Evolutionary conservation across 2,329 filamentous ascomycete species (phyloP).

Genomic region (Arthrinium phaeospermum): DNA sequence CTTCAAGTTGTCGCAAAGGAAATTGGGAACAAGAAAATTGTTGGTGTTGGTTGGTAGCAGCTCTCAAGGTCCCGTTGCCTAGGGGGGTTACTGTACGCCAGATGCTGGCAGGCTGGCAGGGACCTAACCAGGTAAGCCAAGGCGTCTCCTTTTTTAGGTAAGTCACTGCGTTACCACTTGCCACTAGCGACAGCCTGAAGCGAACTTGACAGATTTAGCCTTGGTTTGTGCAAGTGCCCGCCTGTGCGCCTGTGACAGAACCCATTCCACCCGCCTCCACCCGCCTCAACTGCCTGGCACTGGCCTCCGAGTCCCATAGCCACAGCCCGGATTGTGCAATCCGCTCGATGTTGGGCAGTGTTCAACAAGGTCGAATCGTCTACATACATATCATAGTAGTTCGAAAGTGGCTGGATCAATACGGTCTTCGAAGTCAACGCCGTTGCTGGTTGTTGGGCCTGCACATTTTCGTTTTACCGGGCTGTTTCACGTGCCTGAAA

Average conservation of each 20-base stretch:
- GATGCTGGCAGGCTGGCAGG: slow-evolving; percentile 2
- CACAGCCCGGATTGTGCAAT: neutral
- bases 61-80: neutral
- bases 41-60: neutral
- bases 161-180: neutral
- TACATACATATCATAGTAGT: neutral
- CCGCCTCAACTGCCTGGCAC: neutral
- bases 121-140: slow-evolving; percentile 4
- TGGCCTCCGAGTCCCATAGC: neutral
- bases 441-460: neutral
- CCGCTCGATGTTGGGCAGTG: neutral
- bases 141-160: slow-evolving; percentile 12
- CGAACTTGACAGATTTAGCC: slow-evolving; percentile 15
- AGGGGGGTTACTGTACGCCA: neutral
- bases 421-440: neutral
- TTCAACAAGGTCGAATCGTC: neutral
- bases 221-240: neutral
- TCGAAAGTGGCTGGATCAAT: neutral
- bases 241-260: neutral
- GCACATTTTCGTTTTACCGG: neutral
- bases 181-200: neutral
- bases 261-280: neutral
- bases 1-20: slow-evolving; percentile 12
- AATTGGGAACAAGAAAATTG: slow-evolving; percentile 13
- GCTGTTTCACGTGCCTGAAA: neutral